Evolutionary conservation across 75 land plant species (phyloP).

Genomic region (Cupressus sempervirens): DNA sequence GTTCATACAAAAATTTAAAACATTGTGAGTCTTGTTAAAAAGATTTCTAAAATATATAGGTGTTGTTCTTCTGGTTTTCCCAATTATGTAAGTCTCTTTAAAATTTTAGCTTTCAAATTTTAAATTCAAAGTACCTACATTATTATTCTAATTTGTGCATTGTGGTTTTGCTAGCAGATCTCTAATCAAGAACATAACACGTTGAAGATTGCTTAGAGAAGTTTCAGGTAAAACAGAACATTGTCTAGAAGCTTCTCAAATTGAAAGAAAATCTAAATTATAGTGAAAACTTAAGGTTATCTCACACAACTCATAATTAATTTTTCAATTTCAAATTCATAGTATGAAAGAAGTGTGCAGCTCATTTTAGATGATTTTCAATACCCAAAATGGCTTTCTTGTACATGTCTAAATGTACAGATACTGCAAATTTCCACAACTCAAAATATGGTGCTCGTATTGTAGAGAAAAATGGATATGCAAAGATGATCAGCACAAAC

Average conservation of each 20-base stretch:
- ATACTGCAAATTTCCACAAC: not conserved
- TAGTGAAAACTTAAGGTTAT: no score
- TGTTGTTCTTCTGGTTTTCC: not conserved
- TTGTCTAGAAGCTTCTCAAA: not conserved
- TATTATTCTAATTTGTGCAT: not conserved
- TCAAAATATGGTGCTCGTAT: not conserved
- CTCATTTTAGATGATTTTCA: not conserved
- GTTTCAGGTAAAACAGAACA: not conserved
- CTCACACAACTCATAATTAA: not conserved
- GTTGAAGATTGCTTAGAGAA: not conserved
- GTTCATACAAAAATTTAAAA: no score
- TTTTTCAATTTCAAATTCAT: not conserved
- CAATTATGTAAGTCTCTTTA: no score
- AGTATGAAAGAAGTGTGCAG: not conserved
- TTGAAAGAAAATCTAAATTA: no score
- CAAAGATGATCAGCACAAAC: not conserved
- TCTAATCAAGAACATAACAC: not conserved
- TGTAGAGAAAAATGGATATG: not conserved
- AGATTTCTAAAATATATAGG: no score
- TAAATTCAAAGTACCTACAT: not conserved
- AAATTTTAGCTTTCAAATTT: not conserved
- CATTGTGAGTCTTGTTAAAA: no score
- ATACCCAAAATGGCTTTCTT: not conserved
- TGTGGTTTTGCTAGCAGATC: not conserved
- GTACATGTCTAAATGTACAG: not conserved